phyloP scores from a whole-genome alignment of 2,329 filamentous ascomycete genomes.

The Beauveria sp. region DNA sequence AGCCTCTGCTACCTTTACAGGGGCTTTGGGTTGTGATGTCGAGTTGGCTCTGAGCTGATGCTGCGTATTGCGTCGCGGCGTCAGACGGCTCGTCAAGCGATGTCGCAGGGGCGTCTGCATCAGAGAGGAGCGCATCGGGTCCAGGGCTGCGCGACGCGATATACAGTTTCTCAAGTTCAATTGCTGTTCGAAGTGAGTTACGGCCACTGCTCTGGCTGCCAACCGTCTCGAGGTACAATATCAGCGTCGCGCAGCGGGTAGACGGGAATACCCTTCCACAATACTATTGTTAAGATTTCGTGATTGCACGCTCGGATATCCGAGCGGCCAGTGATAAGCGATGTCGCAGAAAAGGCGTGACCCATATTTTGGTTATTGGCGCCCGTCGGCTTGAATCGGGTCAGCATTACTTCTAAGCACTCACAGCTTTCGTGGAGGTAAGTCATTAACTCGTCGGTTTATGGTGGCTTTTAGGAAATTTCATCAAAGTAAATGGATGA shows the following conservation, averaged over 20 bases:
- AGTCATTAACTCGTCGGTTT: no score
- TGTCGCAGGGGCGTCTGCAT: slow-evolving; percentile 2
- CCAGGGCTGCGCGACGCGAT: not conserved
- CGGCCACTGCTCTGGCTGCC: not conserved
- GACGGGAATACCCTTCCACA: not conserved
- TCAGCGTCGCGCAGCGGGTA: not conserved
- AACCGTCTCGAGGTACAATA: not conserved
- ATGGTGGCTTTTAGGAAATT: no score
- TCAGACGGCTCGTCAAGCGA: not conserved
- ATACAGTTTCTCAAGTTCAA: no score
- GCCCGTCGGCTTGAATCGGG: not conserved
- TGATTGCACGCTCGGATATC: slow-evolving; percentile 6
- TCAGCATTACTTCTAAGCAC: not conserved
- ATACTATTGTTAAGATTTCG: slow-evolving; percentile 1
- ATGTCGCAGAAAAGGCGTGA: not conserved
- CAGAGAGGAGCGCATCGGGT: not conserved
- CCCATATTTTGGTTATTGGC: not conserved
- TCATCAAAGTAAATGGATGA: no score
- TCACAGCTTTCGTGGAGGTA: not conserved
- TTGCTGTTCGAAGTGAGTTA: not conserved
- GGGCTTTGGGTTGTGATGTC: not conserved
- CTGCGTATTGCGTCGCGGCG: not conserved
- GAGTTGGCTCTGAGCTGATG: not conserved
- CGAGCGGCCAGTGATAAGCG: not conserved
- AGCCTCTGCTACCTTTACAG: not conserved